phyloP scores from a whole-genome alignment of 2,329 filamentous ascomycete genomes.

The Nemania serpens region DNA sequence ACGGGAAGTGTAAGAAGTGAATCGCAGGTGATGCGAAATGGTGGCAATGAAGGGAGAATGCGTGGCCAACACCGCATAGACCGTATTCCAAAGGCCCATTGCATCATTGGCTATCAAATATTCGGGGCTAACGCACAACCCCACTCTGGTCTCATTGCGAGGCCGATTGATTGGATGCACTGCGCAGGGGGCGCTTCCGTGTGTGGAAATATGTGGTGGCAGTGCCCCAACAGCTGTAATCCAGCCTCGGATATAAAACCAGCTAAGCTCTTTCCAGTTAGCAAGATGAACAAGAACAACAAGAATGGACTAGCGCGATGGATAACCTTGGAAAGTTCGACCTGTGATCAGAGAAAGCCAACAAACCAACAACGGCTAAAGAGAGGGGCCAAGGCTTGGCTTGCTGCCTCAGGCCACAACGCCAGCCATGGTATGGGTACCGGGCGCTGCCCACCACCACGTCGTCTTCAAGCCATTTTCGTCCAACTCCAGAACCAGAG shows the following conservation, averaged over 20 bases:
- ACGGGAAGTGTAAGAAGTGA: background rate
- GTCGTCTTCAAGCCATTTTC: constrained; percentile 3
- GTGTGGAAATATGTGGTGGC: constrained; percentile 17
- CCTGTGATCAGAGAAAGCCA: constrained; percentile 21
- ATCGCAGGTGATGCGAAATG: background rate
- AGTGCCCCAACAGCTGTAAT: constrained; percentile 15
- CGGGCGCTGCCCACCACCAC: constrained; percentile 20
- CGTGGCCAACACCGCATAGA: too few species aligned
- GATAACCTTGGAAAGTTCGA: background rate
- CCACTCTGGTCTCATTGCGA: constrained; percentile 17
- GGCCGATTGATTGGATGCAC: constrained; percentile 22
- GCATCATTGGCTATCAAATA: constrained; percentile 16
- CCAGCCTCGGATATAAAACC: background rate
- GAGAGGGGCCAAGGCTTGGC: constrained; percentile 4
- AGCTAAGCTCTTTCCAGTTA: constrained; percentile 15
- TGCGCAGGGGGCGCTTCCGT: constrained; percentile 3
- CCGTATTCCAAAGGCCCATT: background rate
- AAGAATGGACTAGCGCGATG: constrained; percentile 18
- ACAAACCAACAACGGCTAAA: background rate
- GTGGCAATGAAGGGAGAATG: background rate
- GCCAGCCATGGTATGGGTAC: constrained; percentile 23
- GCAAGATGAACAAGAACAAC: constrained; percentile 11
- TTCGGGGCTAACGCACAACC: background rate
- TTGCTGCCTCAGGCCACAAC: constrained; percentile 24
- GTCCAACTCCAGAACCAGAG: constrained; percentile 7